These are phyloP conservation scores for Parietichytrium sp. DNA, from an alignment of 108 stramenopile species.

Conservation along the genomic window DNA sequence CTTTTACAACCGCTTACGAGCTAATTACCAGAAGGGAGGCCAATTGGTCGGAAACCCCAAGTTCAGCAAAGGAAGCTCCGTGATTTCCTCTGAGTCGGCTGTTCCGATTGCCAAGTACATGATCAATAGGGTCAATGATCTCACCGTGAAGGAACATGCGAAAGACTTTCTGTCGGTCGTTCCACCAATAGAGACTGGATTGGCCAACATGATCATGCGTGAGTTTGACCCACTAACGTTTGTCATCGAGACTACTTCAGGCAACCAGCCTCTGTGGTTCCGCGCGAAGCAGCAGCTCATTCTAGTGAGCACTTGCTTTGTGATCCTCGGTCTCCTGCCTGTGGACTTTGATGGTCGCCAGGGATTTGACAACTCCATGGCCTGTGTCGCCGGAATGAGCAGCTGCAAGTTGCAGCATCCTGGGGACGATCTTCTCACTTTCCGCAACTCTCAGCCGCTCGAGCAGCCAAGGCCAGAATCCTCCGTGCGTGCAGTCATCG, in stretches of 20 bases:
- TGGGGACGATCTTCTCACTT: not conserved
- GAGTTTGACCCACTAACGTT: not conserved
- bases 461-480: too few relatives aligned
- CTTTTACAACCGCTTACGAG: constrained; percentile 1
- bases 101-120: constrained; percentile 14
- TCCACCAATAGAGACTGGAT: not conserved
- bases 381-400: not conserved
- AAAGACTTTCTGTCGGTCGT: not conserved
- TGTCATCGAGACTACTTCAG: not conserved
- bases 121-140: constrained; percentile 37
- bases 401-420: not conserved
- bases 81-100: not conserved
- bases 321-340: not conserved
- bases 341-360: not conserved
- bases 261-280: not conserved
- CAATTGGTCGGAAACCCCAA: not conserved
- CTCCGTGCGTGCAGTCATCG: too few relatives aligned
- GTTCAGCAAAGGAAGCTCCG: constrained; percentile 18
- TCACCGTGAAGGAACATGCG: not conserved
- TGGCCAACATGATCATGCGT: constrained; percentile 23
- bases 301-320: not conserved
- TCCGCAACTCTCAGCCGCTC: too few relatives aligned
- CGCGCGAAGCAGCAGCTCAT: constrained; percentile 32
- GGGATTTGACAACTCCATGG: not conserved
- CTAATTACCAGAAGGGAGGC: not conserved